A percentile compares a stretch with the other conserved stretches of the same genome.
phyloP scores from a whole-genome alignment of 2,329 filamentous ascomycete species.

The Capronia epimyces region DNA sequence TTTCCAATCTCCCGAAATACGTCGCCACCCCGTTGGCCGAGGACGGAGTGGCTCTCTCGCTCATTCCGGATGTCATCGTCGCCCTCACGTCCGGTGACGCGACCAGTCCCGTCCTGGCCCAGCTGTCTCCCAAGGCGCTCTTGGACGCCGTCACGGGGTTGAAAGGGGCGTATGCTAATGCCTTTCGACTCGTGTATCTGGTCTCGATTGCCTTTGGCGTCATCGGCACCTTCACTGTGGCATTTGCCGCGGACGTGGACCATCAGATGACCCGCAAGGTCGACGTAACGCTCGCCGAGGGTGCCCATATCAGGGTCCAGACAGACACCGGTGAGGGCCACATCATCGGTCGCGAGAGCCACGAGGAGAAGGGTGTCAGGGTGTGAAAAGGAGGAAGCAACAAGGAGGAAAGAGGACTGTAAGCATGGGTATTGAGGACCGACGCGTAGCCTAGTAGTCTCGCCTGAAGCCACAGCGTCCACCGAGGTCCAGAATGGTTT shows the following conservation, averaged over 20 bases:
- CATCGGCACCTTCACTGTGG: background rate
- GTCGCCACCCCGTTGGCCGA: slow-evolving; percentile 1
- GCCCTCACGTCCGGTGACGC: background rate
- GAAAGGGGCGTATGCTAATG: background rate
- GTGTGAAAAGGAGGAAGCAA: too few relatives aligned
- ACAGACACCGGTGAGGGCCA: slow-evolving; percentile 1
- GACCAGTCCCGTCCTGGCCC: background rate
- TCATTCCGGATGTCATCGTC: slow-evolving; percentile 1
- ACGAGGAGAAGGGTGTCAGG: too few relatives aligned
- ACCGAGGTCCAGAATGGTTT: too few relatives aligned
- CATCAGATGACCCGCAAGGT: background rate
- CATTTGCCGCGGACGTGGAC: background rate
- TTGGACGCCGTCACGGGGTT: background rate
- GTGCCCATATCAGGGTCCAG: slow-evolving; percentile 1
- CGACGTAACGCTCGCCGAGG: background rate
- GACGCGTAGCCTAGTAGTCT: too few relatives aligned
- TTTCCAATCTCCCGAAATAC: background rate
- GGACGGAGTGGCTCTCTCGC: background rate
- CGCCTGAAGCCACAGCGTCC: too few relatives aligned
- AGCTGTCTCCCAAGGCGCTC: background rate
- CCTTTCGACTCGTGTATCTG: slow-evolving; percentile 1
- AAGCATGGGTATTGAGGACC: too few relatives aligned
- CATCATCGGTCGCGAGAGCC: background rate
- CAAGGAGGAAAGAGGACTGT: too few relatives aligned
- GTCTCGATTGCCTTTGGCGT: background rate